Conservation (phyloP, 306 rosid species). For the Lithocarpus polystachyus region DNA sequence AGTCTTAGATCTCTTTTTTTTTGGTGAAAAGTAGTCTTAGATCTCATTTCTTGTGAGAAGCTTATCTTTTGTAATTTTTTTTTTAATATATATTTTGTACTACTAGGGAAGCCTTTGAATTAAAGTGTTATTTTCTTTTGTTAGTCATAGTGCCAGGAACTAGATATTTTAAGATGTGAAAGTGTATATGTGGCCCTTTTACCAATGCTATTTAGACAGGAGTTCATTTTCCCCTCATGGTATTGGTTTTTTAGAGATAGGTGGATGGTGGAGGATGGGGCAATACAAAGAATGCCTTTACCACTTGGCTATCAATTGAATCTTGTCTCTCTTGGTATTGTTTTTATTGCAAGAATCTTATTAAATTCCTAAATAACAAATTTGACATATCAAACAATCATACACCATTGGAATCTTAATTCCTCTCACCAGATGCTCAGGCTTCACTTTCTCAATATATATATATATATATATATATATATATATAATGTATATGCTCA, state of each 20-base stretch:
- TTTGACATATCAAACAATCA: no score
- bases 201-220: neutral
- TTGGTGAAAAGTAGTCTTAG: neutral
- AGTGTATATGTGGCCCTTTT: slow-evolving; percentile 23
- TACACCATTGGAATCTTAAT: no score
- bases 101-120: neutral
- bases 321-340: neutral
- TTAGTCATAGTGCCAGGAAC: neutral
- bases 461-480: no score
- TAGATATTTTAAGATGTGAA: neutral
- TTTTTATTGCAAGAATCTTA: neutral
- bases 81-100: no score
- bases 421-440: no score
- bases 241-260: neutral
- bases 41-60: slow-evolving; percentile 83
- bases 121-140: neutral
- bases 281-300: no score
- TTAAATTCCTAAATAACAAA: neutral
- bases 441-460: neutral
- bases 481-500: no score
- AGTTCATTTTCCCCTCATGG: neutral
- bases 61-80: neutral
- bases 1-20: slow-evolving; percentile 39
- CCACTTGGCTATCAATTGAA: no score
- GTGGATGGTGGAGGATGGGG: no score